Evolutionary conservation across 371 early-diverging fungal species (phyloP).

Genomic region (Phascolomyces articulosus): DNA sequence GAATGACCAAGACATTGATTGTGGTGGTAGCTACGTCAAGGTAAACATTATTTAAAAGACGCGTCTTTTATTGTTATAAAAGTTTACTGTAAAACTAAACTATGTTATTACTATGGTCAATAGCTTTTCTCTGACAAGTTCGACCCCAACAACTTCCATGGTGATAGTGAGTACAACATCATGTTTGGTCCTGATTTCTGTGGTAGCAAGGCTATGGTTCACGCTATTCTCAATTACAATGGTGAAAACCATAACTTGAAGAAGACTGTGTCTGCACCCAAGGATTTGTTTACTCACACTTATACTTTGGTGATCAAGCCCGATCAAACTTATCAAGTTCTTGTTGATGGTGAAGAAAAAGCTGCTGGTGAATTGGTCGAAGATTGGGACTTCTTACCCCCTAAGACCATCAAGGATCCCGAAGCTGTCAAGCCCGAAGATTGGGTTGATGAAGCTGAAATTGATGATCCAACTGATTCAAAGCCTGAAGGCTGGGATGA

Average conservation of each 20-base stretch:
- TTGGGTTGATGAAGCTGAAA: constrained; percentile 92
- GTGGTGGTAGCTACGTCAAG: constrained; percentile 98
- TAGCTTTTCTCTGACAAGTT: constrained; percentile 63
- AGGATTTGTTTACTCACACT: constrained; percentile 78
- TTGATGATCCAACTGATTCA: constrained; percentile 82
- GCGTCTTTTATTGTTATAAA: constrained; percentile 2
- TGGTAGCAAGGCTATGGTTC: constrained; percentile 90
- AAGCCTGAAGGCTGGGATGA: constrained; percentile 92
- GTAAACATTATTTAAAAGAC: constrained; percentile 49
- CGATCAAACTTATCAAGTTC: constrained; percentile 86
- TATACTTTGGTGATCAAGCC: constrained; percentile 92
- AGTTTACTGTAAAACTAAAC: not conserved
- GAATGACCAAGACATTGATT: constrained; percentile 91
- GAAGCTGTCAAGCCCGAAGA: constrained; percentile 90
- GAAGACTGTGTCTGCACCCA: constrained; percentile 68
- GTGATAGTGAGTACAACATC: constrained; percentile 93
- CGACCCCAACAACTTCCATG: constrained; percentile 77
- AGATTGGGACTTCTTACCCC: constrained; percentile 88
- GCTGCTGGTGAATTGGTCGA: constrained; percentile 77
- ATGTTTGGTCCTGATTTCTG: constrained; percentile 97
- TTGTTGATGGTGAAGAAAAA: constrained; percentile 76
- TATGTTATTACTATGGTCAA: not conserved
- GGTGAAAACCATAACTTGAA: constrained; percentile 86
- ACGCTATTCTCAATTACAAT: constrained; percentile 93
- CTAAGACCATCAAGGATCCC: constrained; percentile 93